These are phyloP conservation scores for Pneumocystis sp. DNA, from an alignment of 1,139 yeast species.

Conservation along the genomic window DNA sequence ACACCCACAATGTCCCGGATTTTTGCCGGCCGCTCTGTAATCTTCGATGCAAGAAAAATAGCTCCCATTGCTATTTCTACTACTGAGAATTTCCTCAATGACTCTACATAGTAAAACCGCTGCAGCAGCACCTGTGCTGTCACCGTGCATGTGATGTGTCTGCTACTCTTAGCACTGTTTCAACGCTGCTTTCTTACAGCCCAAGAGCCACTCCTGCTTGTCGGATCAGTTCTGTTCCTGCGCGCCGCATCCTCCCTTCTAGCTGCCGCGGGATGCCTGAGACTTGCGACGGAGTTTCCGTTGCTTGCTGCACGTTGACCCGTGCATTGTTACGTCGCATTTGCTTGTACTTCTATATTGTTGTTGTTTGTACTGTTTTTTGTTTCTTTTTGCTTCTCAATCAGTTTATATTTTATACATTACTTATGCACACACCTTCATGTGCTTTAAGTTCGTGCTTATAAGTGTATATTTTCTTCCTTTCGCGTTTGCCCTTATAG, in stretches of 20 bases:
- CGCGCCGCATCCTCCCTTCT: neutral
- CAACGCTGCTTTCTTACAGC: neutral
- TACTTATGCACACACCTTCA: too few relatives aligned
- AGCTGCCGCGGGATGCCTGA: neutral
- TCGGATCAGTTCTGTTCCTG: neutral
- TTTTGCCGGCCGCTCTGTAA: neutral
- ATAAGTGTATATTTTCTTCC: too few relatives aligned
- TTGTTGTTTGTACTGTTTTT: too few relatives aligned
- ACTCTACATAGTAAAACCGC: neutral
- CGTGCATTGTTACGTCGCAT: neutral
- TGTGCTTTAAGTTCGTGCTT: too few relatives aligned
- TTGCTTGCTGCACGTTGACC: neutral
- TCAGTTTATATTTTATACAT: too few relatives aligned
- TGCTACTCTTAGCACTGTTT: neutral
- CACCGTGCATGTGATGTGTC: neutral
- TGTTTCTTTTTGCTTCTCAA: too few relatives aligned
- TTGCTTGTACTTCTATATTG: too few relatives aligned
- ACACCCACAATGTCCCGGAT: neutral
- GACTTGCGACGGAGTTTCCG: neutral
- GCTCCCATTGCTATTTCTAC: neutral
- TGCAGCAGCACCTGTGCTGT: neutral
- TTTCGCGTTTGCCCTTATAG: neutral
- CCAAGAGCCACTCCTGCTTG: neutral
- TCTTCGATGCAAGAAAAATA: neutral
- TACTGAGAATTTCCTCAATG: neutral